These are phyloP conservation scores for Nitzschia sp. DNA, from an alignment of 108 stramenopile genomes.

Conservation along the genomic window DNA sequence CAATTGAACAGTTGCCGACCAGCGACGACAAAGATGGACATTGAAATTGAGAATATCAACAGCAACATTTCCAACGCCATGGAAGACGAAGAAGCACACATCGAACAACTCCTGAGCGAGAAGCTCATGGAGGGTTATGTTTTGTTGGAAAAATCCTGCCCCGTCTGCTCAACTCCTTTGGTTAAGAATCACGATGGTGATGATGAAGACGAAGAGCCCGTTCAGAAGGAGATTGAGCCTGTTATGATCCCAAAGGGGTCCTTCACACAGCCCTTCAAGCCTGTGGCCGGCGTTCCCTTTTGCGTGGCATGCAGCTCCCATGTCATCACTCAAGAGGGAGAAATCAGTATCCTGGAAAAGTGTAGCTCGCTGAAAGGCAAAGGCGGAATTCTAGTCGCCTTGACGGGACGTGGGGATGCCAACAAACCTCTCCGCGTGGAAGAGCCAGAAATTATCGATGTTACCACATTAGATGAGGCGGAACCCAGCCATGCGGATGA, in stretches of 20 bases:
- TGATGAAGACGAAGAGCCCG: constrained; percentile 2
- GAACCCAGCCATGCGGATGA: background rate
- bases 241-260: constrained; percentile 17
- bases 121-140: constrained; percentile 47
- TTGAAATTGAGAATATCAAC: background rate
- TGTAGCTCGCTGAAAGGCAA: constrained; percentile 26
- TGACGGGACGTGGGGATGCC: background rate
- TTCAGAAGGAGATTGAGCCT: background rate
- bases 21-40: too few species aligned
- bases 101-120: constrained; percentile 46
- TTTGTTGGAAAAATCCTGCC: constrained; percentile 45
- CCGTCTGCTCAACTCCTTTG: constrained; percentile 42
- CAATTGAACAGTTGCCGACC: too few species aligned
- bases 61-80: constrained; percentile 4
- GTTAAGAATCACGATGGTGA: constrained; percentile 29
- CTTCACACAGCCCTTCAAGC: constrained; percentile 35
- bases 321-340: constrained; percentile 39
- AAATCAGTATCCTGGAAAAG: constrained; percentile 37
- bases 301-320: constrained; percentile 49
- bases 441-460: constrained; percentile 4
- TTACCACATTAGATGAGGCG: constrained; percentile 1
- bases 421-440: background rate
- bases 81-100: constrained; percentile 7
- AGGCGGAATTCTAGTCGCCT: constrained; percentile 19
- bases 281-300: constrained; percentile 49